These are phyloP conservation scores for Bromus sterilis DNA, from an alignment of 176 grass and related monocot species.

Conservation along the genomic window DNA sequence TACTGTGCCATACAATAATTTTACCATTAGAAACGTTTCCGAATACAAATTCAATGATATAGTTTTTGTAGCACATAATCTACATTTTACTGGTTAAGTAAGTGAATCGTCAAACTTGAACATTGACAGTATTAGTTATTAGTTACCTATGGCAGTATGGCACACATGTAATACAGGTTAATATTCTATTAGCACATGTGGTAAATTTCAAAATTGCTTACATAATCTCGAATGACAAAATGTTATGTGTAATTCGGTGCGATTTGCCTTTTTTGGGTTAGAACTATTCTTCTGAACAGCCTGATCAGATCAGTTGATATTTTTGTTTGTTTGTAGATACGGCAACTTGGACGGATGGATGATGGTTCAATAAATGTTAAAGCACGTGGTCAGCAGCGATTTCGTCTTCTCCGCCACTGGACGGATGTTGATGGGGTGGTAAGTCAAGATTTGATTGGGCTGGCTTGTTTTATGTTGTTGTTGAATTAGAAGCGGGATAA, in stretches of 20 bases:
- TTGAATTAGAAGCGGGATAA: background rate
- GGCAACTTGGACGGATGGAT: conserved; percentile 55
- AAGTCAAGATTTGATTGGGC: conserved; percentile 15
- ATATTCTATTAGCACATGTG: background rate
- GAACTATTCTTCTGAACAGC: conserved; percentile 2
- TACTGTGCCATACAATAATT: background rate
- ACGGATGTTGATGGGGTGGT: conserved; percentile 74
- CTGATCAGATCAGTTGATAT: background rate
- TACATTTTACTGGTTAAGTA: background rate
- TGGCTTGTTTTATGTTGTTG: background rate
- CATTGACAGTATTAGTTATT: background rate
- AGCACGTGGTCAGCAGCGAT: conserved; percentile 88
- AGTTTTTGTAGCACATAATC: background rate
- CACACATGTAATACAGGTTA: background rate
- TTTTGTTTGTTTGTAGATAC: conserved; percentile 49
- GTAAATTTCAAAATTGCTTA: background rate
- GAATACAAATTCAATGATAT: background rate
- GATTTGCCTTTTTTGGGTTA: background rate
- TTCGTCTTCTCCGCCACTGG: conserved; percentile 55
- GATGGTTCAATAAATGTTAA: conserved; percentile 80
- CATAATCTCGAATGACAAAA: background rate
- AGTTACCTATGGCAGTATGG: background rate
- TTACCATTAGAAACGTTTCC: background rate
- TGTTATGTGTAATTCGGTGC: background rate
- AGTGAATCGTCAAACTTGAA: background rate